phyloP scores from a whole-genome alignment of 345 rosid species.

The Salix brachista region DNA sequence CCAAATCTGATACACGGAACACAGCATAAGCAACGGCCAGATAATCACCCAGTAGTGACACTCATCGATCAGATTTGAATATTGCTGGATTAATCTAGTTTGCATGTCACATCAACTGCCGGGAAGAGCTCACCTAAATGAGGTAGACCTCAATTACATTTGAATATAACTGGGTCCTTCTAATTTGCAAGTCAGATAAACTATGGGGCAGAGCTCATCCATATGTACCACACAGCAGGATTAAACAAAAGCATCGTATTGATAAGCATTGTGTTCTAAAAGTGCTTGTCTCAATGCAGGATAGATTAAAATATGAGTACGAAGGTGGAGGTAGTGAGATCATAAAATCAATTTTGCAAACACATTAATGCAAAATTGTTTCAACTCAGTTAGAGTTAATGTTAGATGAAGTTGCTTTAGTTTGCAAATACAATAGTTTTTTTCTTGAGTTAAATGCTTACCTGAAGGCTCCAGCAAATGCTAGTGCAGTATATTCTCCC shows the following conservation, averaged over 20 bases:
- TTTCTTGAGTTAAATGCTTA: slow-evolving; percentile 19
- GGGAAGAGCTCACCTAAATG: too few species aligned
- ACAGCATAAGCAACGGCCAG: not conserved
- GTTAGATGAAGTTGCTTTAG: not conserved
- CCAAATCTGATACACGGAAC: not conserved
- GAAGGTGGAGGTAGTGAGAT: not conserved
- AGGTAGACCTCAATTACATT: not conserved
- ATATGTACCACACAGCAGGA: not conserved
- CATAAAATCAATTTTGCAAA: not conserved
- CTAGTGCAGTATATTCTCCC: slow-evolving; percentile 96
- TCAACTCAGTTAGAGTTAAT: not conserved
- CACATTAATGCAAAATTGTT: not conserved
- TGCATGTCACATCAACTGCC: not conserved
- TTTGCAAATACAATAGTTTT: not conserved
- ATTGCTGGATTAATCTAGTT: not conserved
- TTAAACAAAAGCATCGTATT: not conserved
- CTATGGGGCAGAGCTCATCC: not conserved
- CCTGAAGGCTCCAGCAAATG: slow-evolving; percentile 98
- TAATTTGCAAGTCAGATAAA: too few species aligned
- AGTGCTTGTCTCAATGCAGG: not conserved
- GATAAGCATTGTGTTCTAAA: not conserved
- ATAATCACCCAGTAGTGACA: not conserved
- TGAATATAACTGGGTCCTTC: too few species aligned
- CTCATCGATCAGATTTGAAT: not conserved
- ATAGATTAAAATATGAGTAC: not conserved